Conservation (phyloP, 1,139 yeast species). For the Yamadazyma dushanensis region DNA sequence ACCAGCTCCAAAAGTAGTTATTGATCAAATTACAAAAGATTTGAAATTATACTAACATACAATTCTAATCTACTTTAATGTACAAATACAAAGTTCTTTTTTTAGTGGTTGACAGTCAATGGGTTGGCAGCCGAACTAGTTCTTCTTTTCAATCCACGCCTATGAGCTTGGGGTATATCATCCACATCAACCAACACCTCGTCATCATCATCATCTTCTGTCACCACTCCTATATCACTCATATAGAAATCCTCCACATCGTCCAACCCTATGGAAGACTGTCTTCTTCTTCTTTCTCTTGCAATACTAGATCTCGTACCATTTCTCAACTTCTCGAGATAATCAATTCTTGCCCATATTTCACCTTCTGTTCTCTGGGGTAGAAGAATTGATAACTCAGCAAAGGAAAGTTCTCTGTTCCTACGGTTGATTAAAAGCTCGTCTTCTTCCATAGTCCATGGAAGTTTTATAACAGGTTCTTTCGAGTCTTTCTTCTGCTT, state of each 20-base stretch:
- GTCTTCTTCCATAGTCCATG: constrained; percentile 72
- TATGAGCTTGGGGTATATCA: constrained; percentile 24
- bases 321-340: constrained; percentile 49
- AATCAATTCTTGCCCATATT: constrained; percentile 61
- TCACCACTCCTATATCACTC: constrained; percentile 39
- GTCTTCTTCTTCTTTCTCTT: constrained; percentile 36
- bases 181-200: constrained; percentile 44
- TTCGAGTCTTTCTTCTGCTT: constrained; percentile 14
- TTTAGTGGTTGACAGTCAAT: constrained; percentile 25
- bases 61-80: background rate
- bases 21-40: constrained; percentile 80
- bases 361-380: constrained; percentile 77
- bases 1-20: constrained; percentile 86
- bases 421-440: constrained; percentile 60
- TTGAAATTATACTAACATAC: constrained; percentile 56
- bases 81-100: constrained; percentile 1
- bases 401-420: constrained; percentile 61
- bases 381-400: constrained; percentile 70
- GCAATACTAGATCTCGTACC: constrained; percentile 40
- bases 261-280: constrained; percentile 43
- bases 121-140: constrained; percentile 50
- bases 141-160: constrained; percentile 39
- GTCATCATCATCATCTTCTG: constrained; percentile 35
- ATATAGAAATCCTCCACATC: constrained; percentile 50
- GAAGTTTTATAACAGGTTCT: constrained; percentile 37